Percentiles rank a stretch among this genome's conserved stretches.
Conservation (phyloP, 2,329 filamentous ascomycete genomes). For the Dichotomopilus funicola region DNA sequence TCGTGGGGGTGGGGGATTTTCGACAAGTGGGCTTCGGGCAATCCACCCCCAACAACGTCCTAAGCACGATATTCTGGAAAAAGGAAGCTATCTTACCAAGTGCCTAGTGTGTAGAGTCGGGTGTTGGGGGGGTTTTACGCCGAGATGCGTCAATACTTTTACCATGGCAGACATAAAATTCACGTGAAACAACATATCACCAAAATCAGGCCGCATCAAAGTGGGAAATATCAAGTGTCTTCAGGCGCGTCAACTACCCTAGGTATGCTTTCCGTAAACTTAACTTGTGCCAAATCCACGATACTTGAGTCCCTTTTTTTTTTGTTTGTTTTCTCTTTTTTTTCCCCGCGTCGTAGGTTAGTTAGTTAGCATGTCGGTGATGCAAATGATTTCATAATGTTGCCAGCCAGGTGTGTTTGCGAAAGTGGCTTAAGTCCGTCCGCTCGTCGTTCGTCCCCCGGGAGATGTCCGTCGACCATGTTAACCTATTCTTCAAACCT, state of each 20-base stretch:
- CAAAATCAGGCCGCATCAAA: neutral
- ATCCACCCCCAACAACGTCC: no score
- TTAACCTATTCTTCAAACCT: no score
- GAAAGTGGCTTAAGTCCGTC: neutral
- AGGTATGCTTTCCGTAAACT: slow-evolving; percentile 6
- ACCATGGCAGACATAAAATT: neutral
- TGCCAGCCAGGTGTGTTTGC: no score
- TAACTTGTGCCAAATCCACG: slow-evolving; percentile 10
- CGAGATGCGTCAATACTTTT: no score
- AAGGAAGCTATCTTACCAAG: no score
- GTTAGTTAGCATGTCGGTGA: slow-evolving; percentile 2
- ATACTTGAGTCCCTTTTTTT: slow-evolving; percentile 9
- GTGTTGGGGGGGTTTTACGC: no score
- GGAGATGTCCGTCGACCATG: no score
- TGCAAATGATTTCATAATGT: neutral
- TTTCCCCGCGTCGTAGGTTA: neutral
- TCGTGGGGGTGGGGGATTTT: no score
- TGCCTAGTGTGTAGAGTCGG: no score
- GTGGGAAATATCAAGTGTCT: slow-evolving; percentile 11
- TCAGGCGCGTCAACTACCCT: slow-evolving; percentile 3
- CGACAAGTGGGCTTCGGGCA: no score
- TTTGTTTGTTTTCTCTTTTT: slow-evolving; percentile 1
- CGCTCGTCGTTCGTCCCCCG: neutral
- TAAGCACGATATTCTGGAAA: no score
- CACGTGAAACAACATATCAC: neutral